phyloP scores from a whole-genome alignment of 1,139 yeast genomes.

The Pichia sp. region DNA sequence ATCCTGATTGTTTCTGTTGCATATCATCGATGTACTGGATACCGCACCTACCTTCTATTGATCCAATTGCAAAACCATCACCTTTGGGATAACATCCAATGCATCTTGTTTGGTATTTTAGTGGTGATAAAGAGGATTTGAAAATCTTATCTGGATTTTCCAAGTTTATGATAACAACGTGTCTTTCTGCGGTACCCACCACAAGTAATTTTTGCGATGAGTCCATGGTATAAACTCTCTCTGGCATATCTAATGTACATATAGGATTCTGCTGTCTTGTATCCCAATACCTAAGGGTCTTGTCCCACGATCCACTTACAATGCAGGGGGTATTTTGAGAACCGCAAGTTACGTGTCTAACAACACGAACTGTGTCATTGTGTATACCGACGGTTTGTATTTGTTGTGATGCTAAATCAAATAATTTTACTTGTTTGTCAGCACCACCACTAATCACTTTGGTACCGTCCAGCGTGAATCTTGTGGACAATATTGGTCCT shows the following conservation, averaged over 20 bases:
- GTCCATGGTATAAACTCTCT: constrained; percentile 89
- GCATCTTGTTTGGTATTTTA: constrained; percentile 85
- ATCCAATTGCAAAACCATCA: constrained; percentile 88
- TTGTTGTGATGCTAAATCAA: constrained; percentile 80
- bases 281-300: constrained; percentile 92
- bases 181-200: constrained; percentile 90
- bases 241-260: constrained; percentile 78
- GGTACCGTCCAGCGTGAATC: constrained; percentile 85
- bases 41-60: constrained; percentile 97
- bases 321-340: constrained; percentile 77
- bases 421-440: constrained; percentile 82
- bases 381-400: constrained; percentile 82
- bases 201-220: constrained; percentile 74
- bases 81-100: constrained; percentile 85
- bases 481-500: constrained; percentile 77
- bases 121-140: constrained; percentile 71
- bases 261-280: constrained; percentile 82
- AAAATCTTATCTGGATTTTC: constrained; percentile 81
- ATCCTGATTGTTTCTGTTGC: constrained; percentile 68
- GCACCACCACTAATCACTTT: constrained; percentile 89
- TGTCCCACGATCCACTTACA: constrained; percentile 96
- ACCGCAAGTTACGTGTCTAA: constrained; percentile 78
- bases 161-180: constrained; percentile 71
- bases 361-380: constrained; percentile 72
- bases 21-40: constrained; percentile 86